Conservation (phyloP, 768 basidiomycete genomes). For the Collybia sordida region DNA sequence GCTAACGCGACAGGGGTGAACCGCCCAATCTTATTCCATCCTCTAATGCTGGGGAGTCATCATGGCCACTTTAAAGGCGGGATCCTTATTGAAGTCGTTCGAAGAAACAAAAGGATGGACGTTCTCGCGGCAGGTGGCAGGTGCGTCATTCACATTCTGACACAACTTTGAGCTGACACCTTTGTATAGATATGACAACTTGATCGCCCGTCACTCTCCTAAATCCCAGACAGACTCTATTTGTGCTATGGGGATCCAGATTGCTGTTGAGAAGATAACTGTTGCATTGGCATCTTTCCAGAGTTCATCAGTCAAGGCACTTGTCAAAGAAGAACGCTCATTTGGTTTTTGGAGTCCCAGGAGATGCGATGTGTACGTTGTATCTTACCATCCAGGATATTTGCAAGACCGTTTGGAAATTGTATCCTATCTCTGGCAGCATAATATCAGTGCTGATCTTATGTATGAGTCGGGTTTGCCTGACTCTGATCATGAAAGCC, state of each 20-base stretch:
- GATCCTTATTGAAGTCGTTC: slow-evolving; percentile 71
- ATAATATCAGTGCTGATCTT: slow-evolving; percentile 82
- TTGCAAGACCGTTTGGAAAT: slow-evolving; percentile 79
- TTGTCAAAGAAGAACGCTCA: slow-evolving; percentile 77
- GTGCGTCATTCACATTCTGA: slow-evolving; percentile 33
- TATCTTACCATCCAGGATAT: slow-evolving; percentile 74
- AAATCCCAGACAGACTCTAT: slow-evolving; percentile 52
- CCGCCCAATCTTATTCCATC: slow-evolving; percentile 64
- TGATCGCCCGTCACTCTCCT: slow-evolving; percentile 61
- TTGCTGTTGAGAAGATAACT: slow-evolving; percentile 78
- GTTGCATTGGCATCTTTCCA: slow-evolving; percentile 69
- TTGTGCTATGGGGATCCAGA: slow-evolving; percentile 74
- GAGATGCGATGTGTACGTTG: slow-evolving; percentile 83
- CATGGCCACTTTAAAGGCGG: slow-evolving; percentile 70
- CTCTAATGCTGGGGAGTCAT: slow-evolving; percentile 71
- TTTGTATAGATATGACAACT: slow-evolving; percentile 61
- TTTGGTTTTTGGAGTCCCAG: slow-evolving; percentile 92
- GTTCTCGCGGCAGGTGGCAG: slow-evolving; percentile 82
- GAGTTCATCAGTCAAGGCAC: slow-evolving; percentile 61
- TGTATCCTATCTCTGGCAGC: slow-evolving; percentile 73
- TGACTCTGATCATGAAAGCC: slow-evolving; percentile 62
- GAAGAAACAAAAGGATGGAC: slow-evolving; percentile 63
- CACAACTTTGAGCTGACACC: neutral
- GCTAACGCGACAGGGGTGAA: slow-evolving; percentile 62
- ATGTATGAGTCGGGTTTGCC: slow-evolving; percentile 80